Base-by-base conservation (phyloP, 768 basidiomycete genomes). In the Favolaschia claudopus region DNA sequence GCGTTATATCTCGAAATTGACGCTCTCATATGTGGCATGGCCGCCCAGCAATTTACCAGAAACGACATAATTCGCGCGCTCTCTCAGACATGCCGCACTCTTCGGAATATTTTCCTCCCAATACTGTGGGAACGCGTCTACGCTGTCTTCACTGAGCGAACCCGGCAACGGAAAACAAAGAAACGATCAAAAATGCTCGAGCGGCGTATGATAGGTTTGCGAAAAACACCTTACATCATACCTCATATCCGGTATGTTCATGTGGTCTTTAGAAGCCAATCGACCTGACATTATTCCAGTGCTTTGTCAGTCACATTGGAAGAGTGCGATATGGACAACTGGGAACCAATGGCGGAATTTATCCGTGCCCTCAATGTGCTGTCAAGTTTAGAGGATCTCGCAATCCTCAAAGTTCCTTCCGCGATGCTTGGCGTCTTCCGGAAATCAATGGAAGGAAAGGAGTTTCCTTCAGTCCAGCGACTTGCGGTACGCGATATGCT, bases 161-260 rank as follows among this genome's bases (percentile, higher is more conserved):
- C 37, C 9, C 22, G 29, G 4, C 31, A 53, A 19, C 37, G 31
- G 10, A 59, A 47, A 5, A 38, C 39, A 17, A 51, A 12, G 29
- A 45, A 17, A 1, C 58, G 50, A 17, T 19, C 58, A 9, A 59
- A 59, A 20, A 59, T 59, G 44, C 43, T 59, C 8, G 44, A 47
- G 31, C 50, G 50, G 22, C 58, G 58, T 14, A 59, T 59, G 58
- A 40, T 9, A 28, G 58, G 44, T 19, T 46, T 59, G 12, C 37
- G 36, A 15, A 59, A 47, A 33, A 59, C 50, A 38, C 37, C 43
- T 1, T 40, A 52, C 25, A n/a, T 59, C 1, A 25, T 22, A 24
- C 43, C 58, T 4, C 42, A 52, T 32, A 53, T 59, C 13, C 58
- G 20, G 50, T 53, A 22, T 20, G 43, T 42, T 5, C 19, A 13